Evolutionary conservation across 2,329 filamentous ascomycete species (phyloP).

Genomic region (Fusarium solani-melongenae): DNA sequence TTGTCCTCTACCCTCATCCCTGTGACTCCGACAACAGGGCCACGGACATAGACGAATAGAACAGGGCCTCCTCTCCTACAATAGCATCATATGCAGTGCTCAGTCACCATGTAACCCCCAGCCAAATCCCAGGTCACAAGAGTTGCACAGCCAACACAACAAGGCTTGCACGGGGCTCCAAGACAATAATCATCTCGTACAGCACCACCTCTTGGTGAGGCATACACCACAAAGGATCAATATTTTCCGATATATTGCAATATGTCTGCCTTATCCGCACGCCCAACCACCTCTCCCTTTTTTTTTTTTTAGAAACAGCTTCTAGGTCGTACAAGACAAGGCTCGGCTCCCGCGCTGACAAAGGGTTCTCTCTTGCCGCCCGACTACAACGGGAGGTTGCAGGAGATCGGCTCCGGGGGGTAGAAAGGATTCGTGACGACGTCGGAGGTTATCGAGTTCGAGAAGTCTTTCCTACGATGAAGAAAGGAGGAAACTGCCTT

Average conservation of each 20-base stretch:
- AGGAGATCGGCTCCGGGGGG: not conserved
- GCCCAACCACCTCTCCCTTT: not conserved
- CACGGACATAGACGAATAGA: not conserved
- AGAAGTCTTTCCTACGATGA: not conserved
- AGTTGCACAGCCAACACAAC: not conserved
- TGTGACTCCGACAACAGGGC: not conserved
- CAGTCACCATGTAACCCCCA: not conserved
- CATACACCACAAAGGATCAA: not conserved
- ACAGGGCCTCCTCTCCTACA: not conserved
- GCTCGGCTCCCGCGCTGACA: not conserved
- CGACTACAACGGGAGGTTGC: not conserved
- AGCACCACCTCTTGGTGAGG: not conserved
- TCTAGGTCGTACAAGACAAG: not conserved
- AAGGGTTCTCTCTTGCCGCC: not conserved
- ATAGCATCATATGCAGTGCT: not conserved
- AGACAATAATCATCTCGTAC: not conserved
- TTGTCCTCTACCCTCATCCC: not conserved
- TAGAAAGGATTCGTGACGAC: not conserved
- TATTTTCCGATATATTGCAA: not conserved
- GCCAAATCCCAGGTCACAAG: not conserved
- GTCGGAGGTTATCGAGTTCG: not conserved
- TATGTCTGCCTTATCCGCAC: not conserved
- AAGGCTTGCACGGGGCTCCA: not conserved
- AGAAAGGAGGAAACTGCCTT: not conserved
- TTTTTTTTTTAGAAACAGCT: not conserved